These are phyloP conservation scores for Metschnikowia peoriensis DNA, from an alignment of 805 yeast genomes.

Conservation along the genomic window DNA sequence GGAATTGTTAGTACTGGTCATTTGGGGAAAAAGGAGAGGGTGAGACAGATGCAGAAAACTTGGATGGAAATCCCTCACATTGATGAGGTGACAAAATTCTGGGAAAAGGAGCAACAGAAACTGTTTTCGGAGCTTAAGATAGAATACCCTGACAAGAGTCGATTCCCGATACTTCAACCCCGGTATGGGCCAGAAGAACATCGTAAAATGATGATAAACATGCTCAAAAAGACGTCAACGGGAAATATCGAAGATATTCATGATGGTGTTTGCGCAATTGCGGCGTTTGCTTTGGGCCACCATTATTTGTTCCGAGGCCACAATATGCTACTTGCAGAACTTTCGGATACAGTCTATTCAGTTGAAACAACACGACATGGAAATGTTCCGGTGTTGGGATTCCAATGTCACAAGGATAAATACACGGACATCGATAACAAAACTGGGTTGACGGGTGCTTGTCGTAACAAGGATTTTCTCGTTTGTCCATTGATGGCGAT, in stretches of 20 bases:
- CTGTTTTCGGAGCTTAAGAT: neutral
- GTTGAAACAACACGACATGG: neutral
- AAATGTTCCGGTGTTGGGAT: neutral
- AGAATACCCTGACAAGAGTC: neutral
- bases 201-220: neutral
- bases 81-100: neutral
- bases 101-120: neutral
- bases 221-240: neutral
- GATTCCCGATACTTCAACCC: neutral
- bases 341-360: neutral
- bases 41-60: neutral
- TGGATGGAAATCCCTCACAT: neutral
- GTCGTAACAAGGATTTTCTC: neutral
- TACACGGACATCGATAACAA: neutral
- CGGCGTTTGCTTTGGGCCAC: neutral
- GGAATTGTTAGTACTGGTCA: neutral
- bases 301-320: neutral
- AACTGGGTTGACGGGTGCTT: neutral
- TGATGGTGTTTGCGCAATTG: neutral
- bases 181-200: neutral
- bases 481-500: slow-evolving; percentile 2
- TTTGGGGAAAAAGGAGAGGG: neutral
- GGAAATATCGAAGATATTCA: neutral
- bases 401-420: neutral
- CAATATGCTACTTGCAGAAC: neutral